Percentiles rank a stretch among this genome's conserved stretches.
Conservation (phyloP, 495 filamentous ascomycete genomes). For the Tetracladium setigerum region DNA sequence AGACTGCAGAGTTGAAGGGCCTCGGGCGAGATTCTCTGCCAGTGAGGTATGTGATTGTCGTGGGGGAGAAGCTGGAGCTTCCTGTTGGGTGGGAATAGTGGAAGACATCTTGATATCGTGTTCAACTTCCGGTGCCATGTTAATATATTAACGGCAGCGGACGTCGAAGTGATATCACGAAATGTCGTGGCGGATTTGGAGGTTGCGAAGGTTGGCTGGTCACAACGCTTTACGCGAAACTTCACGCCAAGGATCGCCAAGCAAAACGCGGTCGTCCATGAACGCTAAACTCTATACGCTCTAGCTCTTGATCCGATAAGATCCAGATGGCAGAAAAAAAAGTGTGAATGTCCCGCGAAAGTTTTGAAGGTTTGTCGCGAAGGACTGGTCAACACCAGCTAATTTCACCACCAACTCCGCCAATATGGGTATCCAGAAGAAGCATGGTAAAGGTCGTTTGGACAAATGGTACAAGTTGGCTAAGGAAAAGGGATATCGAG, state of each 20-base stretch:
- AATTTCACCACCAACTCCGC: constrained; percentile 5
- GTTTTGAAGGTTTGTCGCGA: constrained; percentile 1
- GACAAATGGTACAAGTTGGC: constrained; percentile 97
- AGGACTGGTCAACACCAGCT: background rate
- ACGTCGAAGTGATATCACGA: too few relatives aligned
- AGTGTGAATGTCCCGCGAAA: background rate
- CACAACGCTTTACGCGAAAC: too few relatives aligned
- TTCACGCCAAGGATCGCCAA: background rate
- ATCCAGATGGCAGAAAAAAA: background rate
- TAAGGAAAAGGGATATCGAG: constrained; percentile 97
- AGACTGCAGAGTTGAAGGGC: constrained; percentile 1
- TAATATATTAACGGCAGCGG: too few relatives aligned
- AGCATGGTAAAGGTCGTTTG: constrained; percentile 97
- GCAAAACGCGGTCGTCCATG: background rate
- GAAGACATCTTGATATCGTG: too few relatives aligned
- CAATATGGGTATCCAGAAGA: constrained; percentile 94
- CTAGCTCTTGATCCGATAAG: too few relatives aligned
- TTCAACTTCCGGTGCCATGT: too few relatives aligned
- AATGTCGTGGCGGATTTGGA: too few relatives aligned
- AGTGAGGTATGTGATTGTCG: background rate
- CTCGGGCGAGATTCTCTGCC: background rate
- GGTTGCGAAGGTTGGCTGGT: too few relatives aligned
- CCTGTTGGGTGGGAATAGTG: too few relatives aligned
- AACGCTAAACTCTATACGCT: too few relatives aligned
- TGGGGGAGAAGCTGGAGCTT: background rate